A percentile compares a stretch with the other conserved stretches of the same genome.
phyloP scores from a whole-genome alignment of 108 stramenopile genomes.

The Poteriospumella lacustris region DNA sequence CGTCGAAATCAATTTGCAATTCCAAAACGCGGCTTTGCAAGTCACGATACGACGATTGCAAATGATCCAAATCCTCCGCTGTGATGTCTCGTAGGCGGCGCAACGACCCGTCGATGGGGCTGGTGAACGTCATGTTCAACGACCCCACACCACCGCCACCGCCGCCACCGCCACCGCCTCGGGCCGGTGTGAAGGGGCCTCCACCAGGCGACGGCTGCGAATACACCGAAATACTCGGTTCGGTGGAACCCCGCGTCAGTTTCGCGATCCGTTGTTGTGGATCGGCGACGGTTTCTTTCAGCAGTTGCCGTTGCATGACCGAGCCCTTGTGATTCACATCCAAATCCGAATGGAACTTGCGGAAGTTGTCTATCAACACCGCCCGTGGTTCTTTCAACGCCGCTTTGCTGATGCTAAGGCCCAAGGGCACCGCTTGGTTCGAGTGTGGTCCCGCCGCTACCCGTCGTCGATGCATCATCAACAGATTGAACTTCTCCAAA shows the following conservation, averaged over 20 bases:
- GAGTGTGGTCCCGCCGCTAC: background rate
- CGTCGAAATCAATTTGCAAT: conserved; percentile 25
- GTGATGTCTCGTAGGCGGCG: too few species aligned
- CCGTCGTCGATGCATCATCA: background rate
- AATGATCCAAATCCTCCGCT: conserved; percentile 1
- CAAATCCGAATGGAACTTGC: conserved; percentile 1
- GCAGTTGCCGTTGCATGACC: background rate
- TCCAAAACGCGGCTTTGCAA: conserved; percentile 19
- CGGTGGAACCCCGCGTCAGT: background rate
- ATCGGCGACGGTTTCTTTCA: conserved; percentile 23
- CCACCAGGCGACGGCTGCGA: background rate
- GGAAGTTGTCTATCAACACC: background rate
- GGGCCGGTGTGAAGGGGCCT: background rate
- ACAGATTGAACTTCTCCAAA: background rate
- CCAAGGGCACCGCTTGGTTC: background rate
- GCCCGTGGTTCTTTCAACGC: background rate
- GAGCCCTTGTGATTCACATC: background rate
- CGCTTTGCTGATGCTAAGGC: background rate
- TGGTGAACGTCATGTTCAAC: background rate
- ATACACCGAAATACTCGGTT: background rate
- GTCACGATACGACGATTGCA: background rate
- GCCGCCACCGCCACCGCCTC: background rate
- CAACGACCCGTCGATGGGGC: background rate
- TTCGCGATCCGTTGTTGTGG: conserved; percentile 20
- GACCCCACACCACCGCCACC: too few species aligned